Conservation (phyloP, 2,329 filamentous ascomycete genomes). For the Corynespora cassiicola region DNA sequence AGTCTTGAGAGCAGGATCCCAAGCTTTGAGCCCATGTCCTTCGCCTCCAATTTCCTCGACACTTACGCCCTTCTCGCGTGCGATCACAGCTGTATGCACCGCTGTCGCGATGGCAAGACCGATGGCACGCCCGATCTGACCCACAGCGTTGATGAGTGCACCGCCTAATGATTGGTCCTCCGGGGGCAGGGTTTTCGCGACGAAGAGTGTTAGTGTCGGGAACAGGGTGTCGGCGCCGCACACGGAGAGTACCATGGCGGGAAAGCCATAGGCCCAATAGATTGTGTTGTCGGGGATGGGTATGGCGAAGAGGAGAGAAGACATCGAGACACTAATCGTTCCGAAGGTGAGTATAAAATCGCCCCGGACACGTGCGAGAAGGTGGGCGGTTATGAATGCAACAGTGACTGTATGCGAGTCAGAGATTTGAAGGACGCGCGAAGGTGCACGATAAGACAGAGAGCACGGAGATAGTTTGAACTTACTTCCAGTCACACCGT, state of each 20-base stretch:
- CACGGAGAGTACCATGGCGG: conserved; percentile 70
- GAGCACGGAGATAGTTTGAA: not conserved
- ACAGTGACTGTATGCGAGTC: conserved; percentile 51
- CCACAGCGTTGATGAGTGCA: conserved; percentile 71
- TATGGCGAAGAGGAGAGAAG: conserved; percentile 67
- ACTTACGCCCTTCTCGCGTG: conserved; percentile 26
- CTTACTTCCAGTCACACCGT: conserved; percentile 61
- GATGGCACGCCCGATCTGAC: conserved; percentile 70
- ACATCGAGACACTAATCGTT: conserved; percentile 61
- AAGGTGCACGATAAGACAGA: not conserved
- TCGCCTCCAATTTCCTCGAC: conserved; percentile 35
- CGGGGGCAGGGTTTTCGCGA: conserved; percentile 65
- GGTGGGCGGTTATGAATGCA: conserved; percentile 56
- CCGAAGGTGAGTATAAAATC: conserved; percentile 65
- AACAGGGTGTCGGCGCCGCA: conserved; percentile 72
- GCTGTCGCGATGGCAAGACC: conserved; percentile 70
- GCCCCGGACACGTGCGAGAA: conserved; percentile 60
- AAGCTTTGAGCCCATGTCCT: conserved; percentile 21
- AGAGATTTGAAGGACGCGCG: conserved; percentile 3
- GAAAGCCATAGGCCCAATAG: conserved; percentile 73
- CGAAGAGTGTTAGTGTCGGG: conserved; percentile 71
- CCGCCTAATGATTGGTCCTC: conserved; percentile 73
- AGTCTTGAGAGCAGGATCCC: conserved; percentile 40
- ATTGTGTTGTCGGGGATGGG: conserved; percentile 66
- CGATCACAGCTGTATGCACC: conserved; percentile 65